Base-by-base conservation (phyloP, 2,329 filamentous ascomycete genomes). In the Beauveria caledonica region DNA sequence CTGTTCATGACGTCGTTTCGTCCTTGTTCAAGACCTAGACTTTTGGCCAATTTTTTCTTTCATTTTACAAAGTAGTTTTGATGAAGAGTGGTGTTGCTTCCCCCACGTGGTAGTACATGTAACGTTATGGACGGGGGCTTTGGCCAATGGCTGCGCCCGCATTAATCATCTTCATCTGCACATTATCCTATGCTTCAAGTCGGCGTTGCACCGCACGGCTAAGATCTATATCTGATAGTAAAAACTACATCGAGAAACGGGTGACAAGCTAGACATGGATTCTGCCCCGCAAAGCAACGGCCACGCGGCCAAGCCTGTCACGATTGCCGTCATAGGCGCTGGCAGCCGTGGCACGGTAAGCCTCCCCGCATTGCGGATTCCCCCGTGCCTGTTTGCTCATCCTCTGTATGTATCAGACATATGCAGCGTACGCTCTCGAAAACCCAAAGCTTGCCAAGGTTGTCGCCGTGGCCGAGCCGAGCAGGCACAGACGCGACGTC, bases 311-410 rank as follows among this genome's bases (percentile, higher is more conserved):
- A 48, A 56, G 7, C 60, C 52, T 11, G 60, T 64, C 15, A 62
- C 62, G 10, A 62, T 64, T 46, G 62, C 57, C 5, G 61, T 64
- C 9, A 61, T 64, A 5, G 62, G 62, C 44, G 62, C 62, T 5
- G 62, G 62, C 25, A 62, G 61, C 44, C 61, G 62, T 48, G 62
- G 62, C 13, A 56, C 58, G 27, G 60, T 62, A 50, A 33, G 62
- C 42, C 48, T 54, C 21, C 50, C 29, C 25, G 44, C 29, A 54
- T 29, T 40, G 21, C 19, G 11, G 42, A 17, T 42, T 58, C 17
- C 2, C 17, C 10, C 46, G 7, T 17, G 27, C n/a, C 19, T 25
- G 10, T 17, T 45, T 17, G 10, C 49, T 60, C 17, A 52, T 29
- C 25, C 19, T 6, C 27, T 3, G 5, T 3, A 46, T 44, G 8